Base-by-base conservation (phyloP, 768 basidiomycete genomes). In the Leccinellum luteum region DNA sequence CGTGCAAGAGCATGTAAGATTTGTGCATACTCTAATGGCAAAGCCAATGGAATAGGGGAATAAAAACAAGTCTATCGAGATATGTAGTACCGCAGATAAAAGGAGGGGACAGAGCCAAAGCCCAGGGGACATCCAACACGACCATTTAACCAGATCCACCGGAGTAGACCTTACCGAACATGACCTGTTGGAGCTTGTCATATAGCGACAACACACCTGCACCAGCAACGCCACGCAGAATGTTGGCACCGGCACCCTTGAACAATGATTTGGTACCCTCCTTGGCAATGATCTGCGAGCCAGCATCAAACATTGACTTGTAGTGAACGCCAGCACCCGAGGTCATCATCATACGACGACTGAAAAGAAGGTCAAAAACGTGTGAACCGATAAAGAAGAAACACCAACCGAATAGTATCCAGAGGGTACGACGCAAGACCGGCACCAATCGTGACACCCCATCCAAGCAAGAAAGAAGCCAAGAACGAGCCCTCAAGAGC, bases 291-390 rank as follows among this genome's bases (percentile, higher is more conserved):
- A 99, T 98, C 76, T 97, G 93, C 30, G 89, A 83, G 60, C 86
- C 93, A 72, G 95, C 95, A 71, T 98, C 95, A 76, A 96, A 89
- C 94, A 98, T 98, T 66, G 91, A 92, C 84, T 95, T 96, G 89
- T 98, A 98, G 87, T 98, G 94, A 60, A 89, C 86, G 69, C 85
- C 84, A 69, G 86, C 89, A 68, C 96, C 97, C 23, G 96, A 98
- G 35, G 97, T 98, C 96, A 98, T 98, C 97, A 99, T 99, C 97
- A 99, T 99, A 68, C 97, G 94, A 89, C 97, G 95, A 89, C 96
- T 95, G 67, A 64, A 72, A 13, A 69, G 21, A 68, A 66, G 60
- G 52, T 57, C 52, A 55, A 57, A 23, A 38, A 49, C 25, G 31
- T 45, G 4, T 49, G 4, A 47, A 23, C 9, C 4, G 43, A 44